These are phyloP conservation scores for Xanthoceras sorbifolium DNA, from an alignment of 345 rosid species.

Conservation along the genomic window DNA sequence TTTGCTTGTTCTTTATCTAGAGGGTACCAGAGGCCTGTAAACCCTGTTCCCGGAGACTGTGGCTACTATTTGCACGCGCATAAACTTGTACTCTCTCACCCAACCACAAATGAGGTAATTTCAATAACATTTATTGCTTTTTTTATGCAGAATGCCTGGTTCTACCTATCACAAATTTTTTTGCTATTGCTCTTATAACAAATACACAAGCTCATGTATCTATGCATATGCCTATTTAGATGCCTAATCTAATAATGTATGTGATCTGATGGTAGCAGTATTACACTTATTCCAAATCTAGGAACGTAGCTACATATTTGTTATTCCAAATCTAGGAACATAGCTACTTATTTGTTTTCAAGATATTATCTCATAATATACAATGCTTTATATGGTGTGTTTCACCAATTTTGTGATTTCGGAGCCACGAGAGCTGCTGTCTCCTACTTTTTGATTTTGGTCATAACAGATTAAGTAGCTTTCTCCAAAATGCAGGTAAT, in stretches of 20 bases:
- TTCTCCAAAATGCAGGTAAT: constrained; percentile 40
- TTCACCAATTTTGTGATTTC: neutral
- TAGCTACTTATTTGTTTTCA: too few species aligned
- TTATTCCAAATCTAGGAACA: neutral
- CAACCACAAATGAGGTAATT: constrained; percentile 57
- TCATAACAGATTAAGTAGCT: neutral
- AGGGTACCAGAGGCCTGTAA: constrained; percentile 67
- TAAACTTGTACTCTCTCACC: constrained; percentile 57
- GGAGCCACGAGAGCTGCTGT: neutral
- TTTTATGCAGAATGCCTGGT: neutral
- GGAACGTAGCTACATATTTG: too few species aligned
- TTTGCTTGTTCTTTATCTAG: constrained; percentile 31
- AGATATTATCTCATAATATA: neutral
- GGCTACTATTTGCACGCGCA: constrained; percentile 91
- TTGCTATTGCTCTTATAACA: neutral
- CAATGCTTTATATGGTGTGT: neutral
- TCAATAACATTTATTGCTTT: neutral
- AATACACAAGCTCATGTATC: neutral
- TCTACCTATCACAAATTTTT: neutral
- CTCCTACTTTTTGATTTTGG: neutral
- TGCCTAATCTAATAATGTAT: neutral
- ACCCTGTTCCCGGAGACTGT: constrained; percentile 85
- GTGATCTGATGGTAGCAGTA: neutral
- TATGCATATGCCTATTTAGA: neutral
- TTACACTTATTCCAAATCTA: neutral